Conservation (phyloP, 768 basidiomycete species). For the Leccinum variicolor region DNA sequence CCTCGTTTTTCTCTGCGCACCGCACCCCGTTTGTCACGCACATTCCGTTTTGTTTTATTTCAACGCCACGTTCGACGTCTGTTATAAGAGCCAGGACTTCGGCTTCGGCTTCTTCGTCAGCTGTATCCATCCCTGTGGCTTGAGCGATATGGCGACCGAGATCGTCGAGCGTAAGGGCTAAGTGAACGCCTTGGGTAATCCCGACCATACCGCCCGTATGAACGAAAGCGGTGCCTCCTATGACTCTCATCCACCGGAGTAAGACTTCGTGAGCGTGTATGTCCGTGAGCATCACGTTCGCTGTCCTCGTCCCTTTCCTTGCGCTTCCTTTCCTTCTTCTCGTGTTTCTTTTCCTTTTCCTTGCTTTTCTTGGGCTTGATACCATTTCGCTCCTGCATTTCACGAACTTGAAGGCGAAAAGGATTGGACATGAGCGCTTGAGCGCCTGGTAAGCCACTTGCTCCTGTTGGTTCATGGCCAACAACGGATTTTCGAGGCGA, state of each 20-base stretch:
- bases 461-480: slow-evolving; percentile 97
- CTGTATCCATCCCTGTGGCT: slow-evolving; percentile 19
- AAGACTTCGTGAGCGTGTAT: slow-evolving; percentile 29
- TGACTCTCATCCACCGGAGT: slow-evolving; percentile 28
- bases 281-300: slow-evolving; percentile 34
- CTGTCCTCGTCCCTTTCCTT: slow-evolving; percentile 16
- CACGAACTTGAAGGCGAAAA: slow-evolving; percentile 72
- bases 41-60: too few relatives aligned
- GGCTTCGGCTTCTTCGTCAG: slow-evolving; percentile 27
- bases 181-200: slow-evolving; percentile 37
- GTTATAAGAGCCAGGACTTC: slow-evolving; percentile 26
- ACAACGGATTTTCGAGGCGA: slow-evolving; percentile 86
- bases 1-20: too few relatives aligned
- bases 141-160: slow-evolving; percentile 42
- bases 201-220: slow-evolving; percentile 26
- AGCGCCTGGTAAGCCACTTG: slow-evolving; percentile 88
- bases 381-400: slow-evolving; percentile 79
- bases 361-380: slow-evolving; percentile 78
- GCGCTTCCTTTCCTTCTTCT: slow-evolving; percentile 46
- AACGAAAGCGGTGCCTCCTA: slow-evolving; percentile 31
- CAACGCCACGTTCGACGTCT: too few relatives aligned
- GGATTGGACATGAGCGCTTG: slow-evolving; percentile 85
- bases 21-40: too few relatives aligned
- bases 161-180: slow-evolving; percentile 44
- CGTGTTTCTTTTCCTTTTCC: slow-evolving; percentile 51